Percentiles rank a stretch among this genome's conserved stretches.
phyloP scores from a whole-genome alignment of 2,329 filamentous ascomycete genomes.

The Colletotrichum truncatum region DNA sequence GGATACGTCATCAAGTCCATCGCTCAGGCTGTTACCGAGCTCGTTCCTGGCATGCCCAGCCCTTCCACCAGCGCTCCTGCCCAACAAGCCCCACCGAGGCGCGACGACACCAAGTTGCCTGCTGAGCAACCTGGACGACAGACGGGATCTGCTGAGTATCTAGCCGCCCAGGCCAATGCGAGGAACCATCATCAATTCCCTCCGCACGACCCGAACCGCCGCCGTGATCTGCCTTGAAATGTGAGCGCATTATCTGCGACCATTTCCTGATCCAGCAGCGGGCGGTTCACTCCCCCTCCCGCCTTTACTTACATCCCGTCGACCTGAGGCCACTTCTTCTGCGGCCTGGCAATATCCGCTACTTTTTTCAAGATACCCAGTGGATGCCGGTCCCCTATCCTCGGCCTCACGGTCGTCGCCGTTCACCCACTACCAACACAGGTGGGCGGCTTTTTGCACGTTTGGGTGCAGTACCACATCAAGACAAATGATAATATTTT shows the following conservation, averaged over 20 bases:
- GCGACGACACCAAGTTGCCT: slow-evolving; percentile 68
- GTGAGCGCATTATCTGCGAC: neutral
- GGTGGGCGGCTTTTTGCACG: slow-evolving; percentile 14
- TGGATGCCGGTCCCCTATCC: slow-evolving; percentile 6
- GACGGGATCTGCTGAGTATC: slow-evolving; percentile 60
- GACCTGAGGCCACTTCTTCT: slow-evolving; percentile 19
- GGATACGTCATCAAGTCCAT: slow-evolving; percentile 79
- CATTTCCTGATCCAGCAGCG: neutral
- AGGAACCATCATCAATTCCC: slow-evolving; percentile 47
- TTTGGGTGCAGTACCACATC: slow-evolving; percentile 14
- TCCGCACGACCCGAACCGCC: slow-evolving; percentile 55
- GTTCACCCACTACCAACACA: neutral
- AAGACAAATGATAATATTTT: slow-evolving; percentile 31
- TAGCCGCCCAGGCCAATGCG: slow-evolving; percentile 54
- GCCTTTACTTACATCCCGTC: neutral
- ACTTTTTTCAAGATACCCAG: slow-evolving; percentile 31
- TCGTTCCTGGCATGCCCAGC: slow-evolving; percentile 61
- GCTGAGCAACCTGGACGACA: slow-evolving; percentile 66
- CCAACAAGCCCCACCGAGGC: slow-evolving; percentile 36
- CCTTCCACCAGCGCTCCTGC: slow-evolving; percentile 34
- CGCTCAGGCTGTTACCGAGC: slow-evolving; percentile 75
- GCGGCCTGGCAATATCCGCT: slow-evolving; percentile 21
- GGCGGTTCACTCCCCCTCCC: neutral
- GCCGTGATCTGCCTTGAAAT: slow-evolving; percentile 45
- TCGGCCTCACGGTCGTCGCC: slow-evolving; percentile 20